phyloP scores from a whole-genome alignment of 768 basidiomycete species.

The Hydnomerulius pinastri region DNA sequence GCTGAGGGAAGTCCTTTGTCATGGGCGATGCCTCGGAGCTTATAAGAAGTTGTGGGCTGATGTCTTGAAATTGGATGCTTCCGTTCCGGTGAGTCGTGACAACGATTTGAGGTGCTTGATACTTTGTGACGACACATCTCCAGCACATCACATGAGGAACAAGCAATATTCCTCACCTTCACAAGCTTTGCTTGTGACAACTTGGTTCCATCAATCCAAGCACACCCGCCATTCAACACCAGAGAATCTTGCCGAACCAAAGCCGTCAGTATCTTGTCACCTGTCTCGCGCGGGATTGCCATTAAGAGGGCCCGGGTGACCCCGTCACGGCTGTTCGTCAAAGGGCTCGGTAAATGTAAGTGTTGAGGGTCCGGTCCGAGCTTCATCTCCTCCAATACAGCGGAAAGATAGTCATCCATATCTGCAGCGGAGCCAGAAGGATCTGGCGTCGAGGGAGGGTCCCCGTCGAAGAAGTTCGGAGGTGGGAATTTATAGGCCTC shows the following conservation, averaged over 20 bases:
- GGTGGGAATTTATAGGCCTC: constrained; percentile 78
- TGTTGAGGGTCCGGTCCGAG: background rate
- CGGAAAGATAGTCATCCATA: background rate
- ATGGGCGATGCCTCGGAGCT: constrained; percentile 49
- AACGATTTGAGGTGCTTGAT: constrained; percentile 64
- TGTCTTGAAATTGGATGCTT: constrained; percentile 71
- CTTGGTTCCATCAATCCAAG: constrained; percentile 55
- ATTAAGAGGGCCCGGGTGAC: constrained; percentile 47
- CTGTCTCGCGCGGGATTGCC: constrained; percentile 47
- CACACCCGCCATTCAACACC: constrained; percentile 51
- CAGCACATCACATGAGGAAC: background rate
- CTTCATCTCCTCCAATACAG: constrained; percentile 6
- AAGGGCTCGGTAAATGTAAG: constrained; percentile 11
- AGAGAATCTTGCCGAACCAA: constrained; percentile 28
- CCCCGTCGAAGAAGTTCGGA: constrained; percentile 30
- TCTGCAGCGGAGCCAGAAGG: background rate
- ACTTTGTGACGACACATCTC: constrained; percentile 34
- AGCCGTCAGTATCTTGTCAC: constrained; percentile 42
- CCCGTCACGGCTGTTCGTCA: constrained; percentile 40
- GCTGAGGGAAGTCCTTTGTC: constrained; percentile 63
- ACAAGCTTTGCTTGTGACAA: constrained; percentile 53
- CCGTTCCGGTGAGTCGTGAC: constrained; percentile 65
- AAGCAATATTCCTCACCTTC: constrained; percentile 44
- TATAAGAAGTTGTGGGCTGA: constrained; percentile 67
- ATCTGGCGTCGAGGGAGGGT: background rate